A percentile compares a stretch with the other conserved stretches of the same genome.
Conservation (phyloP, 805 yeast genomes). For the Candida piceae region DNA sequence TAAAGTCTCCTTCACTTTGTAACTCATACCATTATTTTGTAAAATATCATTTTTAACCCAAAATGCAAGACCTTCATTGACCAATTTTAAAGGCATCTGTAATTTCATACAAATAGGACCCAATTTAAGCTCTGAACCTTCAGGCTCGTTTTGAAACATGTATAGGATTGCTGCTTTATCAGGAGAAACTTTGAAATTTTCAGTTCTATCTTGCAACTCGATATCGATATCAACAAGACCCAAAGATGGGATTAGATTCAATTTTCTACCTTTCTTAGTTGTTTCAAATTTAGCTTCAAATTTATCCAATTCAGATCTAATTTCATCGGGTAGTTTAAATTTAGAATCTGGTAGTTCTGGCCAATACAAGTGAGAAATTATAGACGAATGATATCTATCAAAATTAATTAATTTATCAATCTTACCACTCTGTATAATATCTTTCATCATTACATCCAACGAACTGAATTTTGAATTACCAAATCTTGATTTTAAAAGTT, state of each 20-base stretch:
- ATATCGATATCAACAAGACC: conserved; percentile 63
- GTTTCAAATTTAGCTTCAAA: conserved; percentile 39
- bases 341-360: conserved; percentile 44
- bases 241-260: conserved; percentile 50
- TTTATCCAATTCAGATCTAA: conserved; percentile 36
- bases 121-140: conserved; percentile 20
- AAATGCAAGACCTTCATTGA: conserved; percentile 38
- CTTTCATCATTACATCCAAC: conserved; percentile 81
- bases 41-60: conserved; percentile 66
- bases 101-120: conserved; percentile 34
- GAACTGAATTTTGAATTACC: conserved; percentile 62
- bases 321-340: conserved; percentile 44
- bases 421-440: conserved; percentile 52
- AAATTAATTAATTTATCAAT: conserved; percentile 35
- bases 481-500: conserved; percentile 55
- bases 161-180: conserved; percentile 59
- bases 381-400: conserved; percentile 44
- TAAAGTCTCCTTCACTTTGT: conserved; percentile 34
- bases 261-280: conserved; percentile 50
- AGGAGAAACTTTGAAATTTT: conserved; percentile 51
- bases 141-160: conserved; percentile 22
- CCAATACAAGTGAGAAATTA: conserved; percentile 82
- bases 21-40: conserved; percentile 33
- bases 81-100: conserved; percentile 38
- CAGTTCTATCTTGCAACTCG: conserved; percentile 38